Evolutionary conservation across 805 yeast species (phyloP), one percentile per base, ranked within the genome.

Genomic region (Wickerhamiella shivajii): DNA sequence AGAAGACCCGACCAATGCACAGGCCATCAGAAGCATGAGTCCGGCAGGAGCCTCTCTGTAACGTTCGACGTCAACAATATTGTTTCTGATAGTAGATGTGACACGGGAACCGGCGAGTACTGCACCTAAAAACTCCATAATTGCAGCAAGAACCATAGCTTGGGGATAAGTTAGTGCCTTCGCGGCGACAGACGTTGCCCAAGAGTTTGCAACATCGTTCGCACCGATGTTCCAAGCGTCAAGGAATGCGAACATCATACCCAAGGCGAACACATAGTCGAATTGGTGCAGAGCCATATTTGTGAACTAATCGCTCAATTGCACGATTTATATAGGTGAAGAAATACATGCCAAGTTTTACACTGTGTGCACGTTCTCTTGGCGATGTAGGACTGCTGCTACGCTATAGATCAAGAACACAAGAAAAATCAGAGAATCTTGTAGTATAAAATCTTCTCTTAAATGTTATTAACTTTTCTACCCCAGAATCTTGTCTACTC

Each of bases 191-290:
- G 85, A 69, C 2, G 85, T 75, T 1, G 87, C 77, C 48, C 74
- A 77, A 2, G 87, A 77, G 60, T 77, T 77, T 11, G 85, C 77
- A 38, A 77, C 83, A 60, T 77, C 87, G 49, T 77, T 77, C 19
- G 85, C 87, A 33, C 85, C 85, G 44, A 75, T 76, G 52, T 75
- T 76, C 66, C 71, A 77, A 3, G 84, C 85, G 56, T 77, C 84
- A 44, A 77, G 59, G 60, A 73, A 74, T 39, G 81, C 84, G 55
- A 76, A 75, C 39, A 76, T 53, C 64, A 74, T 64, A 27, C 70
- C 70, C 39, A 74, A 64, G 12, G 81, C 85, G 49, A 77, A 71
- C 50, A 77, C 61, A 49, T 74, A 76, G 53, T 74, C 79, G 47
- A 71, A 77, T 33, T 40, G 43, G 22, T 39, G 43, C 9, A 42